A percentile compares a stretch with the other conserved stretches of the same genome.
These are phyloP conservation scores for Heliocybe sulcata DNA, from an alignment of 1,284 basidiomycete species.

Conservation along the genomic window DNA sequence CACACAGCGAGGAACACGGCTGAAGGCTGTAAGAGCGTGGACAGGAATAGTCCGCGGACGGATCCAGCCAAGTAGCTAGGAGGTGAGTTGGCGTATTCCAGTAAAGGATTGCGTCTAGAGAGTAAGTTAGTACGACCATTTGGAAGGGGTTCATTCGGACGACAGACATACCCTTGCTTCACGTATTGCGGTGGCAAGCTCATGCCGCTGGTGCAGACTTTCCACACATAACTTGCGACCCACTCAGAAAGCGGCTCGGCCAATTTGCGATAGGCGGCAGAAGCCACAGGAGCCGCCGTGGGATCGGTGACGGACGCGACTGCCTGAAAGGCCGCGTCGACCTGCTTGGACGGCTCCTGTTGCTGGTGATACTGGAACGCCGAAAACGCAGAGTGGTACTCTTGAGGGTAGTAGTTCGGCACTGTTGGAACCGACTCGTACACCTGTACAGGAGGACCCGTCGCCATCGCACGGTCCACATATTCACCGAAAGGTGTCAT, in stretches of 20 bases:
- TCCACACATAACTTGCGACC: constrained; percentile 74
- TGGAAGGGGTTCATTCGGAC: neutral
- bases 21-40: constrained; percentile 76
- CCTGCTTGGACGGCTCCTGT: constrained; percentile 13
- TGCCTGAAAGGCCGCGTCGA: neutral
- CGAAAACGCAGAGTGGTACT: constrained; percentile 15
- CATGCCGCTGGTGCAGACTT: constrained; percentile 62
- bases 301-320: neutral
- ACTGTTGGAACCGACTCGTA: constrained; percentile 9
- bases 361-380: constrained; percentile 10
- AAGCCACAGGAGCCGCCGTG: constrained; percentile 34
- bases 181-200: constrained; percentile 37
- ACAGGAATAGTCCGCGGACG: constrained; percentile 65
- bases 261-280: constrained; percentile 55
- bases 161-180: constrained; percentile 19
- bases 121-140: constrained; percentile 10
- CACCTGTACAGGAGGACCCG: constrained; percentile 18
- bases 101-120: constrained; percentile 20
- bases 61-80: constrained; percentile 53
- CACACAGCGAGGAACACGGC: constrained; percentile 74
- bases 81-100: constrained; percentile 36
- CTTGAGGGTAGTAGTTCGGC: constrained; percentile 2
- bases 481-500: constrained; percentile 70
- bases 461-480: constrained; percentile 60
- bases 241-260: constrained; percentile 72